Evolutionary conservation across 305 asterid genomes (phyloP).

Genomic region (Fraxinus albicans): DNA sequence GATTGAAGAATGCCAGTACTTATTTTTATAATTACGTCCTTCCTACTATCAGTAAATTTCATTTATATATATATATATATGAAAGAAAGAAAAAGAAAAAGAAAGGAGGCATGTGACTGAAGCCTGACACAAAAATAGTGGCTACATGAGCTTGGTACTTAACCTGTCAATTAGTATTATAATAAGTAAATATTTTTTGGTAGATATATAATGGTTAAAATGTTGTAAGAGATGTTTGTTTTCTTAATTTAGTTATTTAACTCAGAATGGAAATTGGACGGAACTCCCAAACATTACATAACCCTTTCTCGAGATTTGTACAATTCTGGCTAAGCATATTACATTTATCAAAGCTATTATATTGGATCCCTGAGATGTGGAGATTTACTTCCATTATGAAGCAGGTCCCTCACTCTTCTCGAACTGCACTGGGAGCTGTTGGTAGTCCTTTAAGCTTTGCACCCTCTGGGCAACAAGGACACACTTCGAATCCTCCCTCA

Average conservation of each 20-base stretch:
- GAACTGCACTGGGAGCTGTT: constrained; percentile 49
- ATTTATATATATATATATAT: background rate
- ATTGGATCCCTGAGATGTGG: constrained; percentile 14
- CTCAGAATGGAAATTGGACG: background rate
- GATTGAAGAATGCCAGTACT: background rate
- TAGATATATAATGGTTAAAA: background rate
- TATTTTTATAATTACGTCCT: background rate
- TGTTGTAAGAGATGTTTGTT: background rate
- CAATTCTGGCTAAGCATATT: constrained; percentile 1
- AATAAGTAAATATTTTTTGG: background rate
- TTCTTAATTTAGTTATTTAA: background rate
- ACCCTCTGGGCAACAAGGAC: constrained; percentile 55
- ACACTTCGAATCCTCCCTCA: constrained; percentile 40
- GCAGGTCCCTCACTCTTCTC: constrained; percentile 66
- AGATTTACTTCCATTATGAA: constrained; percentile 15
- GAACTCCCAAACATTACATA: background rate
- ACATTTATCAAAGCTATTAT: constrained; percentile 1
- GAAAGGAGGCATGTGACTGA: background rate
- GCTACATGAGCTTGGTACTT: background rate
- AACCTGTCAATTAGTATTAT: background rate
- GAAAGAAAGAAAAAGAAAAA: background rate
- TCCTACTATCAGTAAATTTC: background rate
- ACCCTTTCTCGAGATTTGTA: background rate
- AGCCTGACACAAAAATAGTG: background rate
- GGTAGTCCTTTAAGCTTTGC: constrained; percentile 83